Base-by-base conservation (phyloP, 176 grass and related monocot genomes). In the maize (Zea mays) region DNA sequence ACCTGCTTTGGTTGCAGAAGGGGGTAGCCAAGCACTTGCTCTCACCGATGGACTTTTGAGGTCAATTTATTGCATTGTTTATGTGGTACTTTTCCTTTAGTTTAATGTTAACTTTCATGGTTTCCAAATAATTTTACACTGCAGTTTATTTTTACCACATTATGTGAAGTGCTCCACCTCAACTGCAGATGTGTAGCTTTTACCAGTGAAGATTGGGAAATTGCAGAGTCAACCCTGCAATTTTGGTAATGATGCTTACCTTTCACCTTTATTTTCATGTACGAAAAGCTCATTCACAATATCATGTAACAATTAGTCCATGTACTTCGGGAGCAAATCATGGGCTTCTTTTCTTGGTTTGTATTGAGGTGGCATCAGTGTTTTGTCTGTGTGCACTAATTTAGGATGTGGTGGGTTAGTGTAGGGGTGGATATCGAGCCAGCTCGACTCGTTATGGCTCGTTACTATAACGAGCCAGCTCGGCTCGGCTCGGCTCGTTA, bases 41-140 rank as follows among this genome's bases (percentile, higher is more conserved):
- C 95, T 98, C 82, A 75, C 89, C 4, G 95, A 98, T 88, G 91
- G 91, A 81, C 85, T 98, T 88, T 86, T 98, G 89, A 98, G 95
- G 95, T 98, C 70, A 84, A 86, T 85, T 66, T 82, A 85, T 82
- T 79, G 62, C 65, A 82, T 82, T 78, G 36, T 82, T 79, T 75
- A 63, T 84, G 63, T 84, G 70, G 47, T 79, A 82, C 75, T 75
- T 79, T 91, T 83, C 7, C 80, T 63, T 70, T n/a, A 77, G 55
- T 83, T 66, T 83, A 73, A 51, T 73, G 42, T 72, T 74, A 79
- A 72, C 65, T 60, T 71, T 84, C n/a, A 56, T 37, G 42, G 14
- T 35, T 74, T 56, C 15, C 36, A 27, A 83, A 70, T 58, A 39
- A 13, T 78, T 64, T 17, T 61, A 50, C 20, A 38, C 10, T 67